Evolutionary conservation across 805 yeast genomes (phyloP), one percentile per base, ranked within the genome.

Genomic region (Zygosaccharomyces kombuchaensis): DNA sequence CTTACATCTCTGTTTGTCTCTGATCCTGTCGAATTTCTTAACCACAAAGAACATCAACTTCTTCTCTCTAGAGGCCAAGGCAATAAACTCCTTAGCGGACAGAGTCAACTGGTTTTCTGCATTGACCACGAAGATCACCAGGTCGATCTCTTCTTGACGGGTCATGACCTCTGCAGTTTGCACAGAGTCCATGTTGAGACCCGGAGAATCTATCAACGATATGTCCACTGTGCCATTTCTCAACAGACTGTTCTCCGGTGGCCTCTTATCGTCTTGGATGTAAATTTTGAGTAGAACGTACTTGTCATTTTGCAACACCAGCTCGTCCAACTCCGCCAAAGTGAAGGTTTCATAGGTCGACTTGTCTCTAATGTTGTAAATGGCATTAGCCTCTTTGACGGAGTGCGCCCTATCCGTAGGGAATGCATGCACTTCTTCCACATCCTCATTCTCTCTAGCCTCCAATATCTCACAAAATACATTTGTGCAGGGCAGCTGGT

Each of bases 401-500:
- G 54, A 48, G 2, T 50, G 47, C 1, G 65, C 59, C 16, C 62
- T 53, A 0, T 80, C 82, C 22, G 78, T 74, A 3, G 80, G 78
- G 16, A 93, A 81, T 0, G 99, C 98, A 66, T 93, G 99, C 1
- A 91, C 97, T 63, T 90, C 96, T 67, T 95, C 97, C 12, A 80
- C 58, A 13, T 83, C 79, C 34, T 74, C 69, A 60, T 91, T 91
- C 36, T 81, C 86, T 16, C 80, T 70, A 9, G 89, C 87, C 63
- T 93, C 96, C 23, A 87, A 71, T 6, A 95, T 91, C 66, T 95
- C 99, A 63, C 96, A 90, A 59, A 95, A 95, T 0, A 93, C 96
- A 50, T 87, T 82, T 0, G 99, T 93, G 58, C 97, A 89, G 2
- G 99, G 99, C 62, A 93, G 96, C 60, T 93, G 99, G 66, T 93